These are phyloP conservation scores for Paecilomyces variotii DNA, from an alignment of 2,329 filamentous ascomycete genomes.

Conservation along the genomic window DNA sequence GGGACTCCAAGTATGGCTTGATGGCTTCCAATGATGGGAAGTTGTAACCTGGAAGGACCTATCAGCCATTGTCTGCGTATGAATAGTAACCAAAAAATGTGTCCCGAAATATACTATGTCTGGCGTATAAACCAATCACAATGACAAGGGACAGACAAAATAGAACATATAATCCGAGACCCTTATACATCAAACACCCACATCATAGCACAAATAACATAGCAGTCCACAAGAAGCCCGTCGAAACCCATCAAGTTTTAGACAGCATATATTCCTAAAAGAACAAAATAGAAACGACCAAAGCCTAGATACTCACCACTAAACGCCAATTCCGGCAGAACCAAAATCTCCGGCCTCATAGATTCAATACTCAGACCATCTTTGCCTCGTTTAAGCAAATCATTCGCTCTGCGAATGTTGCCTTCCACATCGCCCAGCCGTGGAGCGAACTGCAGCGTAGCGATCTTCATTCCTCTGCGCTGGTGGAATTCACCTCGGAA, in stretches of 20 bases:
- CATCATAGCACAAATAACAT: too few species aligned
- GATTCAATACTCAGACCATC: conserved; percentile 13
- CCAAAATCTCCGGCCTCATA: conserved; percentile 45
- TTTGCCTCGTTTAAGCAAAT: conserved; percentile 31
- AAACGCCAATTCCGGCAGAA: conserved; percentile 57
- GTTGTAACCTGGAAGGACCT: conserved; percentile 47
- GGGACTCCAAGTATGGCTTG: conserved; percentile 52
- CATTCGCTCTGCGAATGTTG: conserved; percentile 38
- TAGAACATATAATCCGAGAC: neutral
- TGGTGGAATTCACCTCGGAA: neutral
- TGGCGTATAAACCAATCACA: too few species aligned
- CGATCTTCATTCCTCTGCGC: conserved; percentile 34
- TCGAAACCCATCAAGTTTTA: too few species aligned
- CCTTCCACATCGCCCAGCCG: conserved; percentile 35
- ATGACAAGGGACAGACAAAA: neutral
- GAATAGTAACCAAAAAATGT: too few species aligned
- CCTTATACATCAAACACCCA: too few species aligned
- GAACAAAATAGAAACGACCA: conserved; percentile 1
- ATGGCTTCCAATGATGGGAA: conserved; percentile 52
- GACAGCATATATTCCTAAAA: neutral
- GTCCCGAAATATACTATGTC: too few species aligned
- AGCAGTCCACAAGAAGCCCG: too few species aligned
- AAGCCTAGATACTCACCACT: conserved; percentile 36
- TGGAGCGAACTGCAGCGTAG: conserved; percentile 40
- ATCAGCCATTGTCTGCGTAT: neutral